phyloP scores from a whole-genome alignment of 2,329 filamentous ascomycete species.

The Thelonectria discophora region DNA sequence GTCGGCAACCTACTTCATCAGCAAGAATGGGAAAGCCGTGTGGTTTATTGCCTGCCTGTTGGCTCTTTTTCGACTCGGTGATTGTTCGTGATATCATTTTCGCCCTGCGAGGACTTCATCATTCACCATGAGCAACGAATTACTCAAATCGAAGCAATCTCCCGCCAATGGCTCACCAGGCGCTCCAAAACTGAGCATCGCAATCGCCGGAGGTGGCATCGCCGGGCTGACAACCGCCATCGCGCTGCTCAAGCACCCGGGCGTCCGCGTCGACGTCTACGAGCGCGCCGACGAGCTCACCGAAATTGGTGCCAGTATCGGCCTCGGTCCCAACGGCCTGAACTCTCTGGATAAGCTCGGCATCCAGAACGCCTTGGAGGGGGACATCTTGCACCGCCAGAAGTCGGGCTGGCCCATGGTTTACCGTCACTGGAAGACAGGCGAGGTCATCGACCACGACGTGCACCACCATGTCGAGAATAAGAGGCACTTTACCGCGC shows the following conservation, averaged over 20 bases:
- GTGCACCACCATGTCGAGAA: slow-evolving; percentile 50
- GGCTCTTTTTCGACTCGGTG: too few relatives aligned
- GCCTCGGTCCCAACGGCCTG: slow-evolving; percentile 62
- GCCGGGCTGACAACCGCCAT: slow-evolving; percentile 59
- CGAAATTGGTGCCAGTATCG: slow-evolving; percentile 59
- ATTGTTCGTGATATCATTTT: too few relatives aligned
- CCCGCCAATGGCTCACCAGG: too few relatives aligned
- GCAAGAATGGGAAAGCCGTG: too few relatives aligned
- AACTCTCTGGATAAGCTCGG: slow-evolving; percentile 60
- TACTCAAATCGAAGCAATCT: too few relatives aligned
- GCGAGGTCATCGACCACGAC: slow-evolving; percentile 31
- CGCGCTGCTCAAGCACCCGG: slow-evolving; percentile 52
- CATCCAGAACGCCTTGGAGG: slow-evolving; percentile 54
- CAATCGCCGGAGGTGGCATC: slow-evolving; percentile 61
- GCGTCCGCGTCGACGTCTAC: slow-evolving; percentile 58
- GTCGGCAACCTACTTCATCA: too few relatives aligned
- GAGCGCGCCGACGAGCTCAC: slow-evolving; percentile 57
- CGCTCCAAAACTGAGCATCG: slow-evolving; percentile 37
- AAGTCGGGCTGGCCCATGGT: slow-evolving; percentile 55
- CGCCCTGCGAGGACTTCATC: too few relatives aligned
- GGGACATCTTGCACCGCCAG: slow-evolving; percentile 52
- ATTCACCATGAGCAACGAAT: too few relatives aligned
- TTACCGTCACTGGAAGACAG: slow-evolving; percentile 48
- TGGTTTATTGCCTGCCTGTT: too few relatives aligned
- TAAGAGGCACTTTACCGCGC: slow-evolving; percentile 56